Evolutionary conservation across 306 rosid species (phyloP).

Genomic region (Vicia villosa): DNA sequence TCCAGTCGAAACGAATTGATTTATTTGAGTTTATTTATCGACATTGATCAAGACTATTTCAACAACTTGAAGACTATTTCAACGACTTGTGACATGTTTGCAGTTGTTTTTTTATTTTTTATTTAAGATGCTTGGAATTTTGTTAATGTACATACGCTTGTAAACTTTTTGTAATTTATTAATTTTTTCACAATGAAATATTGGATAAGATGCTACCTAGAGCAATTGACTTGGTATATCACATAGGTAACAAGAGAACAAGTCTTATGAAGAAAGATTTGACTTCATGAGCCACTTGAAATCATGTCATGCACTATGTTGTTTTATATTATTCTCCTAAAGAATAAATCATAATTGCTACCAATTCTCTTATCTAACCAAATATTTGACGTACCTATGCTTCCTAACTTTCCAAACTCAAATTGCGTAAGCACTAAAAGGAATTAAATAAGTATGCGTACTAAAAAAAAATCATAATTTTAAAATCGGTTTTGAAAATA

Average conservation of each 20-base stretch:
- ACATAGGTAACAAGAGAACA: slow-evolving; percentile 15
- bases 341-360: slow-evolving; percentile 6
- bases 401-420: background rate
- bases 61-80: background rate
- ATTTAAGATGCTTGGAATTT: no score
- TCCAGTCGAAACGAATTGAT: background rate
- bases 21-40: background rate
- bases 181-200: background rate
- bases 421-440: background rate
- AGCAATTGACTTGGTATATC: slow-evolving; percentile 21
- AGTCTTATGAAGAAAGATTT: slow-evolving; percentile 23
- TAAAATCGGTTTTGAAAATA: no score
- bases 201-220: slow-evolving; percentile 10
- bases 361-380: background rate
- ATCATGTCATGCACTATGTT: slow-evolving; percentile 23
- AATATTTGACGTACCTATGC: background rate
- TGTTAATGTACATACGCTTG: slow-evolving; percentile 14
- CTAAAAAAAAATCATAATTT: no score
- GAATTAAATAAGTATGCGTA: no score
- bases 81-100: background rate
- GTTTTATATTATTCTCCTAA: slow-evolving; percentile 6
- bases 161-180: slow-evolving; percentile 6
- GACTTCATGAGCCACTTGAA: slow-evolving; percentile 23
- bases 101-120: no score
- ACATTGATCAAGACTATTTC: background rate